These are phyloP conservation scores for Biscogniauxia marginata DNA, from an alignment of 2,329 filamentous ascomycete species.

Conservation along the genomic window DNA sequence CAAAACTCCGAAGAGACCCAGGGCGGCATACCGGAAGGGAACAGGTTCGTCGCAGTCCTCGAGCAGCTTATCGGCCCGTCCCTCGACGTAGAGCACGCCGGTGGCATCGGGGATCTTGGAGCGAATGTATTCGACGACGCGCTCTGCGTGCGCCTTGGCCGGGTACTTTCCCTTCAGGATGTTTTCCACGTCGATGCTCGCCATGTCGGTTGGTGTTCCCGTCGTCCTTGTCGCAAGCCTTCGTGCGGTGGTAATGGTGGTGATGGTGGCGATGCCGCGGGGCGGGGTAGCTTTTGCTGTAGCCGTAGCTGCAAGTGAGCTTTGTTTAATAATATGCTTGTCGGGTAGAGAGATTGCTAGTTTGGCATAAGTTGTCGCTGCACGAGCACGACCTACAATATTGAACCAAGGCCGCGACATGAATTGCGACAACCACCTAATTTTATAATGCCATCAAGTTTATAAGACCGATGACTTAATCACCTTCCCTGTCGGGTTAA, in stretches of 20 bases:
- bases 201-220: conserved; percentile 17
- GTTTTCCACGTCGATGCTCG: conserved; percentile 44
- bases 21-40: conserved; percentile 72
- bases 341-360: neutral
- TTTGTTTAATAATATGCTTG: too few relatives aligned
- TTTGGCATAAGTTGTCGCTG: neutral
- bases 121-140: conserved; percentile 77
- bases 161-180: conserved; percentile 68
- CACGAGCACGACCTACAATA: neutral
- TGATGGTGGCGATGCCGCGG: conserved; percentile 10
- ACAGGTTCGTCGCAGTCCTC: conserved; percentile 87
- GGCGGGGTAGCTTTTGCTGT: conserved; percentile 24
- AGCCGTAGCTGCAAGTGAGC: neutral
- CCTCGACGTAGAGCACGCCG: conserved; percentile 86
- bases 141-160: conserved; percentile 80
- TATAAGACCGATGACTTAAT: conserved; percentile 8
- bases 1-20: too few relatives aligned
- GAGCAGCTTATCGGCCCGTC: conserved; percentile 73
- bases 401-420: conserved; percentile 7
- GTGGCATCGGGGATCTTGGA: conserved; percentile 61
- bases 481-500: conserved; percentile 14
- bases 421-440: neutral
- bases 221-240: conserved; percentile 10
- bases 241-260: conserved; percentile 2
- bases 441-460: too few relatives aligned